A percentile compares a stretch with the other conserved stretches of the same genome.
These are phyloP conservation scores for Trichoderma sp. DNA, from an alignment of 2,329 filamentous ascomycete genomes.

Conservation along the genomic window DNA sequence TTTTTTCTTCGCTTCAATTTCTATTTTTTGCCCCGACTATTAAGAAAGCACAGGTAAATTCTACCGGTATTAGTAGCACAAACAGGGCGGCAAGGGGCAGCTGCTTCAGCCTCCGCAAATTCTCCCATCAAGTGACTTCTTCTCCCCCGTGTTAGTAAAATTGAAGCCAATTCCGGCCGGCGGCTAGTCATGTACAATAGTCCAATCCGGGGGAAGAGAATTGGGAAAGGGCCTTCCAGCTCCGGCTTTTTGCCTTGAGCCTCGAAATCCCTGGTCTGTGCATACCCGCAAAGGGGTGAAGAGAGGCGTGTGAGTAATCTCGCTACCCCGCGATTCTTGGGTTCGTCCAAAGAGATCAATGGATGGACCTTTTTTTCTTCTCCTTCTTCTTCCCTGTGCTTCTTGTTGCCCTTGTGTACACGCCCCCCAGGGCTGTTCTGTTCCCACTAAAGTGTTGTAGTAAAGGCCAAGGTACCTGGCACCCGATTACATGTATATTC, in stretches of 20 bases:
- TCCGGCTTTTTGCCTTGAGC: neutral
- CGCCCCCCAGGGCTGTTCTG: neutral
- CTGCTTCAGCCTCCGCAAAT: neutral
- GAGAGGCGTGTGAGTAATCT: slow-evolving; percentile 5
- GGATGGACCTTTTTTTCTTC: neutral
- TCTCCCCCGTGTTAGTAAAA: neutral
- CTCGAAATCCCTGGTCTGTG: neutral
- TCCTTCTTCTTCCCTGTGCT: neutral
- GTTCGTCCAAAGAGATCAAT: neutral
- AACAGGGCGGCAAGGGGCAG: neutral
- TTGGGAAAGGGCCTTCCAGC: neutral
- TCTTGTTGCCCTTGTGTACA: neutral
- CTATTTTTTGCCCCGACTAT: neutral
- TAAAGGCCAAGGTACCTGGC: neutral
- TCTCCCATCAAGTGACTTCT: neutral
- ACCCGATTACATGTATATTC: neutral
- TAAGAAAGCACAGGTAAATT: neutral
- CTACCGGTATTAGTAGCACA: neutral
- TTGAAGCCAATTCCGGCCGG: neutral
- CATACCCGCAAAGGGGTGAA: neutral
- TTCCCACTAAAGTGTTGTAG: neutral
- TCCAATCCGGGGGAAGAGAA: neutral
- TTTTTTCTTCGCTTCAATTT: neutral
- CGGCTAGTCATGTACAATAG: neutral
- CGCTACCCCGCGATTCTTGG: slow-evolving; percentile 21